These are phyloP conservation scores for Luzula sylvatica DNA, from an alignment of 176 grass and related monocot genomes.

Conservation along the genomic window DNA sequence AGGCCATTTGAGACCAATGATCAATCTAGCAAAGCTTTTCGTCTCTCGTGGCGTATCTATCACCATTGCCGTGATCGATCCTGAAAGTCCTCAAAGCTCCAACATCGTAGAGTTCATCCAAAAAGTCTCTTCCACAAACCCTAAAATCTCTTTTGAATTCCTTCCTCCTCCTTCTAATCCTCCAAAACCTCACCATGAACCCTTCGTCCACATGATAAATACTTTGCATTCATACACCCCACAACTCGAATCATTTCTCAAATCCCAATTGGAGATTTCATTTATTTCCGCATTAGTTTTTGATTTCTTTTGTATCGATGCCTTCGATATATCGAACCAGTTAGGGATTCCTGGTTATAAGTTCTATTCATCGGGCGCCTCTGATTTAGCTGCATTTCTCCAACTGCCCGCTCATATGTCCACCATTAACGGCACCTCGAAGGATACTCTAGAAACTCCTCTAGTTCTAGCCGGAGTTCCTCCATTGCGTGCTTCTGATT, in stretches of 20 bases:
- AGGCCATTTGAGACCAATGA: slow-evolving; percentile 53
- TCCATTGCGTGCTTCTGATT: slow-evolving; percentile 29
- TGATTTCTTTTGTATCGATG: slow-evolving; percentile 40
- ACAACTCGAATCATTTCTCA: slow-evolving; percentile 24
- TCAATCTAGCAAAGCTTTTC: slow-evolving; percentile 50
- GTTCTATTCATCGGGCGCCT: slow-evolving; percentile 30
- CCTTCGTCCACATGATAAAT: slow-evolving; percentile 23
- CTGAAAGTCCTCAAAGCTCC: slow-evolving; percentile 9
- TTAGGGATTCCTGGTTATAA: slow-evolving; percentile 29
- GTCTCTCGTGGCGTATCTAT: slow-evolving; percentile 22
- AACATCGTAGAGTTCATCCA: slow-evolving; percentile 8
- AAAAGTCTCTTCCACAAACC: slow-evolving; percentile 19
- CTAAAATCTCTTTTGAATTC: slow-evolving; percentile 27
- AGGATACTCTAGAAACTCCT: slow-evolving; percentile 29
- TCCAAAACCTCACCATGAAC: slow-evolving; percentile 7
- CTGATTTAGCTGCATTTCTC: slow-evolving; percentile 35
- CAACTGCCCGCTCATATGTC: slow-evolving; percentile 24
- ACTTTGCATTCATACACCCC: slow-evolving; percentile 18
- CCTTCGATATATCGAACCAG: slow-evolving; percentile 24
- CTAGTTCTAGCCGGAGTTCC: slow-evolving; percentile 35
- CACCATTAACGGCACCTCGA: slow-evolving; percentile 6
- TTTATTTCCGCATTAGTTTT: slow-evolving; percentile 32
- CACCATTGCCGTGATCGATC: slow-evolving; percentile 25
- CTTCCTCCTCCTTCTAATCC: slow-evolving; percentile 21
- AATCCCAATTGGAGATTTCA: slow-evolving; percentile 15